Base-by-base conservation (phyloP, 345 rosid genomes). In the Toxicodendron radicans region DNA sequence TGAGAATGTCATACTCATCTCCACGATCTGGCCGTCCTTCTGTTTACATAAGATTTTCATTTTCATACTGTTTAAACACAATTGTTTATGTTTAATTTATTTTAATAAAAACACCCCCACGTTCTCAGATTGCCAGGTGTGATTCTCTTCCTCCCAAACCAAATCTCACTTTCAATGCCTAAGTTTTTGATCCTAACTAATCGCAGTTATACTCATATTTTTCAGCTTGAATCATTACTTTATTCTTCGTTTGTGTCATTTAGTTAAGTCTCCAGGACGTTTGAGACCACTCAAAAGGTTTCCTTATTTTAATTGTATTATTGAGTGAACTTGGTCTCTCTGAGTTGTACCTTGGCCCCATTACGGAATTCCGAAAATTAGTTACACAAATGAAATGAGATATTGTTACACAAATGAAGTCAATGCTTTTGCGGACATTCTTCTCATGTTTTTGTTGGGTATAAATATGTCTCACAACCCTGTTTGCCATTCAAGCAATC, bases 301-400 rank as follows among this genome's bases (percentile, higher is more conserved):
- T 21, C 48, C 61, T 30, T 72, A 75, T 78, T 71, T 61, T 76
- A 79, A 24, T 58, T 13, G 58, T 58, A 76, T 64, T 23, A 60
- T 72, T 61, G 51, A 2, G 51, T 32, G 60, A n/a, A 52, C 75
- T 72, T 49, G 75, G 68, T 72, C 68, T 61, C 65, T 58, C 62
- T 76, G 82, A 86, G 89, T 69, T 86, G 87, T 86, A 71, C 83
- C 83, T 58, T 54, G 78, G 66, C 66, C 73, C 78, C 82, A 66
- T 73, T 58, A 48, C 64, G 63, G 70, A 73, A 64, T 60, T 56
- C 49, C 56, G 71, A 60, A 9, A 14, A 71, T 68, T 69, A 64
- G 71, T 70, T 72, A 67, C 71, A 61, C 65, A 79, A 66, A 64
- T 63, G 60, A 77, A 74, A 66, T 71, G 51, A 75, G 75, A 72